These are phyloP conservation scores for Exophiala lecanii-corni DNA, from an alignment of 2,329 filamentous ascomycete species.

Conservation along the genomic window DNA sequence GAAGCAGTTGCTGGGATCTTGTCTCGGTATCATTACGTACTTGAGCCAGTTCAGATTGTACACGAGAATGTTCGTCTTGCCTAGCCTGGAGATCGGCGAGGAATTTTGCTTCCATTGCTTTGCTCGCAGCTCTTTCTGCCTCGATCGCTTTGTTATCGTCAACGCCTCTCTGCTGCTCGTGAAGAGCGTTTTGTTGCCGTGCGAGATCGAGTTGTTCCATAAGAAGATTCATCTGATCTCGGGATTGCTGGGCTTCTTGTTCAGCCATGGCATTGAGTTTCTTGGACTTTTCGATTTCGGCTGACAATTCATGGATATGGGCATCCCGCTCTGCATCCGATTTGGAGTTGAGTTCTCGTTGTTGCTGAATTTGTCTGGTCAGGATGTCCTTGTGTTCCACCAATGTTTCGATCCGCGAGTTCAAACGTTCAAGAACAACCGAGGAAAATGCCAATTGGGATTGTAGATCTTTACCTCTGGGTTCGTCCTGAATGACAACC, in stretches of 20 bases:
- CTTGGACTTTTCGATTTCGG: conserved; percentile 57
- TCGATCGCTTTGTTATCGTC: conserved; percentile 28
- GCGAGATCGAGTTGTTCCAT: conserved; percentile 42
- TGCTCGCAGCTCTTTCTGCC: conserved; percentile 17
- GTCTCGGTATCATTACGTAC: conserved; percentile 21
- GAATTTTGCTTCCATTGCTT: conserved; percentile 20
- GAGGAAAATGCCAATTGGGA: conserved; percentile 73
- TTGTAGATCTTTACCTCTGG: conserved; percentile 54
- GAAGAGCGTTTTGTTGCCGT: conserved; percentile 34
- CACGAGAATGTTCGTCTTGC: conserved; percentile 28
- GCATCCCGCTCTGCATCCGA: conserved; percentile 61
- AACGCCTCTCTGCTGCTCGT: conserved; percentile 32
- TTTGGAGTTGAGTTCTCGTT: conserved; percentile 85
- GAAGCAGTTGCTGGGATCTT: conserved; percentile 11
- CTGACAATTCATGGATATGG: conserved; percentile 42
- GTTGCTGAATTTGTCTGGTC: conserved; percentile 89
- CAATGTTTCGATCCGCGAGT: conserved; percentile 68
- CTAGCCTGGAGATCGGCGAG: conserved; percentile 22
- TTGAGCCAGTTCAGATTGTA: conserved; percentile 26
- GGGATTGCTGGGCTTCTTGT: conserved; percentile 36
- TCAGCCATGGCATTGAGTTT: conserved; percentile 56
- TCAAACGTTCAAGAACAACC: conserved; percentile 72
- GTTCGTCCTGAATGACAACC: conserved; percentile 54
- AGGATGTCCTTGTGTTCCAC: conserved; percentile 86
- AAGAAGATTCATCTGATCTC: conserved; percentile 38